Evolutionary conservation across 257 asterid species (phyloP).

Genomic region (Gentiana dahurica): DNA sequence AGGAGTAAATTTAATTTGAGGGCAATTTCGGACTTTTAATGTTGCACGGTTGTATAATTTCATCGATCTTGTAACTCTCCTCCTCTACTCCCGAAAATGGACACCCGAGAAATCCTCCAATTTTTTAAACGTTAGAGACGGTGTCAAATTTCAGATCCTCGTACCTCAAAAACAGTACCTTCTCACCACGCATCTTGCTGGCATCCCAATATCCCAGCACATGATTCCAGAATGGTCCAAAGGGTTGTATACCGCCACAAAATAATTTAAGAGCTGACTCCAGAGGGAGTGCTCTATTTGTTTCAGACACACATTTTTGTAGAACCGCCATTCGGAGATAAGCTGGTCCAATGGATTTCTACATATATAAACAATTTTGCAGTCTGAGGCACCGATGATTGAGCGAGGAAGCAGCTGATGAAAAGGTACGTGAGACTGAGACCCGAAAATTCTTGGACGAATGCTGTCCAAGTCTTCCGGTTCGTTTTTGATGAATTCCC

Average conservation of each 20-base stretch:
- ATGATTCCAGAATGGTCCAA: conserved; percentile 24
- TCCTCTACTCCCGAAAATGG: not conserved
- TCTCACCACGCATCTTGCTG: conserved; percentile 11
- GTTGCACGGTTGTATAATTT: not conserved
- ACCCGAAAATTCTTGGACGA: conserved; percentile 32
- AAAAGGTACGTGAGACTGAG: conserved; percentile 22
- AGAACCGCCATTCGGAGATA: conserved; percentile 35
- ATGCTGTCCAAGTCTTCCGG: conserved; percentile 1
- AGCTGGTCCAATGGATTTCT: conserved; percentile 11
- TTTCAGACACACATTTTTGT: conserved; percentile 6
- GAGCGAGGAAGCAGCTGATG: conserved; percentile 21
- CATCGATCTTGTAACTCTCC: not conserved
- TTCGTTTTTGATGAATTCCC: conserved; percentile 14
- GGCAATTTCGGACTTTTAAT: not conserved
- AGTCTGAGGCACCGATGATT: conserved; percentile 8
- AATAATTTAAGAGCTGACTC: conserved; percentile 23
- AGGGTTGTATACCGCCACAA: conserved; percentile 19
- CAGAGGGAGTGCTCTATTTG: conserved; percentile 14
- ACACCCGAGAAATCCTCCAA: not conserved
- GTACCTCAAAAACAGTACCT: not conserved
- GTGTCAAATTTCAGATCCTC: not conserved
- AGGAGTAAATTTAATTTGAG: too few relatives aligned
- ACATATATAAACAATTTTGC: conserved; percentile 25
- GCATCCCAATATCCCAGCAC: conserved; percentile 22
- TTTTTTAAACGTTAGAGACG: not conserved